These are phyloP conservation scores for Aquilaria sinensis DNA, from an alignment of 345 rosid genomes.

Conservation along the genomic window DNA sequence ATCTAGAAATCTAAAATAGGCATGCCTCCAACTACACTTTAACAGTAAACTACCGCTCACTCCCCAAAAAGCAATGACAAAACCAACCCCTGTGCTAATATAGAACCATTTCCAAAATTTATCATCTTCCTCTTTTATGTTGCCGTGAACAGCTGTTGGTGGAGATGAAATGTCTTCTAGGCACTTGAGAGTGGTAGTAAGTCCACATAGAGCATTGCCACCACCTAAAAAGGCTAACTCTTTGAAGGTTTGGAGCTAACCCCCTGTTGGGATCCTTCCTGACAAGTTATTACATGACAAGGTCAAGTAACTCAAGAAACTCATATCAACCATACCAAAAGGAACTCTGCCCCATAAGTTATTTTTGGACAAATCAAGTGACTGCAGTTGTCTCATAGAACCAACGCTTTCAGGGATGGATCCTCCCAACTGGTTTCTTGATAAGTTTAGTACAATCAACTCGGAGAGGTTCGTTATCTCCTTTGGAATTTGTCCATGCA, in stretches of 20 bases:
- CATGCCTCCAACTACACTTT: constrained; percentile 2
- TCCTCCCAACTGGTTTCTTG: constrained; percentile 1
- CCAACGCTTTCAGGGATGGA: neutral
- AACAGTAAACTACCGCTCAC: constrained; percentile 4
- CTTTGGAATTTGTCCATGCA: neutral
- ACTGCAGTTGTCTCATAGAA: neutral
- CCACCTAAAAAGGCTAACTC: too few relatives aligned
- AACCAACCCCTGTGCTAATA: neutral
- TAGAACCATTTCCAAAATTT: too few relatives aligned
- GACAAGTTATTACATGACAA: constrained; percentile 2
- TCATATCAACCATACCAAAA: too few relatives aligned
- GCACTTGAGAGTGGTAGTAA: too few relatives aligned
- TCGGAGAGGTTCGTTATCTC: neutral
- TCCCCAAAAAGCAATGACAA: constrained; percentile 2
- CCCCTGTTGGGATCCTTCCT: neutral
- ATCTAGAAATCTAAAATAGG: neutral
- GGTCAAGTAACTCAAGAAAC: neutral
- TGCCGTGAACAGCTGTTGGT: too few relatives aligned
- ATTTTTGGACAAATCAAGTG: neutral
- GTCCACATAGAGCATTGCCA: too few relatives aligned
- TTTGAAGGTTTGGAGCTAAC: too few relatives aligned
- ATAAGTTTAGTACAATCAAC: constrained; percentile 2
- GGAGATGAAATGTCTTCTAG: too few relatives aligned
- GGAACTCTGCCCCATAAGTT: too few relatives aligned
- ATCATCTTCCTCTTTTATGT: too few relatives aligned